These are phyloP conservation scores for Metschnikowia peoriensis DNA, from an alignment of 805 yeast species.

Conservation along the genomic window DNA sequence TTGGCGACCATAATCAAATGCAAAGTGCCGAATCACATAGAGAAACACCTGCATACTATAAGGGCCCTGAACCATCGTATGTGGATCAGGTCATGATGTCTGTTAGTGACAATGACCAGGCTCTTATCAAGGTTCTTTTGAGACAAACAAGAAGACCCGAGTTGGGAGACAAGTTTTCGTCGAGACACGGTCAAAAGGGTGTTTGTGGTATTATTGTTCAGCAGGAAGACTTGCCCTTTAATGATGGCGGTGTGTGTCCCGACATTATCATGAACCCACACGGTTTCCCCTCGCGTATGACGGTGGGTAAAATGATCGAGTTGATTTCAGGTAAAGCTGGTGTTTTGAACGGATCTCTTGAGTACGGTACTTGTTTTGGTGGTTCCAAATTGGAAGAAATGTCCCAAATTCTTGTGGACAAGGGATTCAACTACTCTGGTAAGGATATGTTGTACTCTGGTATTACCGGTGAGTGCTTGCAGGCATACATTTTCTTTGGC, in stretches of 20 bases:
- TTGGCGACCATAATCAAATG: conserved; percentile 36
- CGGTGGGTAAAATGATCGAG: conserved; percentile 98
- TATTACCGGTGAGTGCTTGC: conserved; percentile 94
- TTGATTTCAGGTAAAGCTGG: conserved; percentile 97
- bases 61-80: conserved; percentile 94
- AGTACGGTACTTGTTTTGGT: conserved; percentile 98
- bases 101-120: conserved; percentile 92
- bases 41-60: conserved; percentile 87
- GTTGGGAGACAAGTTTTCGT: conserved; percentile 94
- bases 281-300: conserved; percentile 99
- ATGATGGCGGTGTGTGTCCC: conserved; percentile 87
- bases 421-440: conserved; percentile 93
- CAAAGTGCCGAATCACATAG: conserved; percentile 60
- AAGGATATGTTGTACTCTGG: conserved; percentile 98
- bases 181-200: conserved; percentile 95
- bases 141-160: conserved; percentile 98
- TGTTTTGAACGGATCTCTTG: conserved; percentile 84
- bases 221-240: conserved; percentile 95
- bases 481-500: conserved; percentile 97
- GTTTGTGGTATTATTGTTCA: conserved; percentile 98
- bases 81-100: conserved; percentile 98
- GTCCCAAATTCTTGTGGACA: conserved; percentile 84
- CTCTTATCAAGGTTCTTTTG: conserved; percentile 83
- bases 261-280: conserved; percentile 99
- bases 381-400: conserved; percentile 95